Evolutionary conservation across 2,329 filamentous ascomycete genomes (phyloP), one percentile per base, ranked within the genome.

Genomic region (Curvularia hawaiiensis): DNA sequence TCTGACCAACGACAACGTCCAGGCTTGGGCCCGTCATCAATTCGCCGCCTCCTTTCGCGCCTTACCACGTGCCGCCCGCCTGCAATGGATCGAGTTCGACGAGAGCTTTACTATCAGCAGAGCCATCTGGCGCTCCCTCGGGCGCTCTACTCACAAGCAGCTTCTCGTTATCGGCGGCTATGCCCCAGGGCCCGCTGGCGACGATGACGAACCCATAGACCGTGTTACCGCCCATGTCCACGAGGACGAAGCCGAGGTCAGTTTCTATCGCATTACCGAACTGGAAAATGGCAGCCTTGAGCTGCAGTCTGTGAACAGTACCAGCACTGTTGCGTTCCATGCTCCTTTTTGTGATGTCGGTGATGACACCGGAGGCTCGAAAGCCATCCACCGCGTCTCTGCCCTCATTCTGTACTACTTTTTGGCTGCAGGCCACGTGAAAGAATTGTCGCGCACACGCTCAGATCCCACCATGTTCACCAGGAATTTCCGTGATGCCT

Each of bases 91-190:
- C 58, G 56, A 60, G 14, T 65, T 70, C 55, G 68, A 70, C 56
- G 67, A 70, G 11, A 65, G 64, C 35, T 65, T 67, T 51, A 63
- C 56, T 50, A 64, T 64, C 56, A 68, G 59, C 54, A 62, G 68
- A 45, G 61, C 68, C 45, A 63, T 69, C 48, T 69, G 65, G 54
- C 57, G 68, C 18, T 66, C 63, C 3, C 60, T 71, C 22, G 64
- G 64, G 26, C 68, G 68, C 51, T 70, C 68, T 20, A 54, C 64
- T 12, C 68, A 71, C 60, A 70, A 70, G 39, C 67, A 69, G 43
- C 55, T 71, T 18, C 68, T 71, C 40, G 62, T 69, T 41, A 68
- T 71, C 39, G 68, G 68, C 45, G 66, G 62, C n/a, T 71, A 71
- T 57, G 65, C 67, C 14, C 68, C 68, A 47, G 68, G 68, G 28